These are phyloP conservation scores for Heliamphora exappendiculata DNA, from an alignment of 148 eudicot species.

Conservation along the genomic window DNA sequence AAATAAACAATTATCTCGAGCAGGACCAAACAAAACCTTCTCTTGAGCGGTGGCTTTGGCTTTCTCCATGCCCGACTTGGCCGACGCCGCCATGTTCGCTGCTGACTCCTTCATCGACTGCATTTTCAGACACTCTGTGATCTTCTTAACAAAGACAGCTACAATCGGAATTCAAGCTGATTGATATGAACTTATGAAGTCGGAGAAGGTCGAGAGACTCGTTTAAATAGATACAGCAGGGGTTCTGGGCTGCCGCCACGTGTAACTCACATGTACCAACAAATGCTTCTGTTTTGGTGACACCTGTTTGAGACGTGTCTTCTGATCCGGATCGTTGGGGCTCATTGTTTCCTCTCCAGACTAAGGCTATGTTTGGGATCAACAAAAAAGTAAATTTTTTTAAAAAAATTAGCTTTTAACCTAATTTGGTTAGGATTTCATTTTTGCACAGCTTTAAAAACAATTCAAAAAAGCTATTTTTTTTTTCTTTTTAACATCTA, in stretches of 20 bases:
- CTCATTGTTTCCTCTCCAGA: too few species aligned
- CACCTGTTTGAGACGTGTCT: neutral
- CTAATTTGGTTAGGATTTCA: too few species aligned
- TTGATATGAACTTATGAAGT: neutral
- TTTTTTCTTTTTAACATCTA: neutral
- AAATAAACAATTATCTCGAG: too few species aligned
- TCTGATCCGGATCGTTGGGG: neutral
- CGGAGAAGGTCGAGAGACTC: neutral
- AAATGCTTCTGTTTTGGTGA: neutral
- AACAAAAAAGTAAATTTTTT: neutral
- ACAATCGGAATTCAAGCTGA: too few species aligned
- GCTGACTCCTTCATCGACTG: neutral
- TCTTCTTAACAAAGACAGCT: too few species aligned
- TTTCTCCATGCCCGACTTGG: constrained; percentile 6
- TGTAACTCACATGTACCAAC: neutral
- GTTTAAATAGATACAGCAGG: neutral
- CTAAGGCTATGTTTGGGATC: too few species aligned
- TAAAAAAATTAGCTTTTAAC: too few species aligned
- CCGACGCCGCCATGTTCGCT: neutral
- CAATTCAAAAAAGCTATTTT: neutral
- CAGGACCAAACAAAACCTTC: neutral
- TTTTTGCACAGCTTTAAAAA: too few species aligned
- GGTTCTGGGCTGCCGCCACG: constrained; percentile 5
- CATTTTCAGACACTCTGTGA: neutral
- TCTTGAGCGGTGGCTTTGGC: constrained; percentile 1